Evolutionary conservation across 495 filamentous ascomycete genomes (phyloP).

Genomic region (Platismatia glauca): DNA sequence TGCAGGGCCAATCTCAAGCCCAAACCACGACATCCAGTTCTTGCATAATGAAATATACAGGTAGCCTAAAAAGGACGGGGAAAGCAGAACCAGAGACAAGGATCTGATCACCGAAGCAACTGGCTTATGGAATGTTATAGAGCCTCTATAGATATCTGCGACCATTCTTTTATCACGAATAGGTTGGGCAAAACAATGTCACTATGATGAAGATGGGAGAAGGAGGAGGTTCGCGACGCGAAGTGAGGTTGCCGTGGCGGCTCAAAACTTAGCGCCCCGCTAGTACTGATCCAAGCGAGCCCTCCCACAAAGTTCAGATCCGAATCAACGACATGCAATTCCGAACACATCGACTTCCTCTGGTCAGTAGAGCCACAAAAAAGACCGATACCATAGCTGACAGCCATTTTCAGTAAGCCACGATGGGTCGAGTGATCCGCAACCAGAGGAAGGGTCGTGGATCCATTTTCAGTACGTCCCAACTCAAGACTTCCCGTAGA

Average conservation of each 20-base stretch:
- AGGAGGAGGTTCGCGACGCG: background rate
- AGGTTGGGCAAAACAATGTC: background rate
- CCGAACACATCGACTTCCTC: background rate
- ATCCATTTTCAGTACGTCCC: conserved; percentile 88
- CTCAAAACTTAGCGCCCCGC: conserved; percentile 15
- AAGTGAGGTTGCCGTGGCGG: conserved; percentile 14
- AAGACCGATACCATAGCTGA: background rate
- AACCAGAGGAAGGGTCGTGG: conserved; percentile 98
- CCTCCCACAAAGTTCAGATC: conserved; percentile 6
- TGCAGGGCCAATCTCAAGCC: background rate
- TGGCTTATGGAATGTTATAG: background rate
- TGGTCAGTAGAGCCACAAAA: background rate
- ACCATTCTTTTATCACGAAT: background rate
- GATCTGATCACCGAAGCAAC: background rate
- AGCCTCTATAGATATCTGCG: background rate
- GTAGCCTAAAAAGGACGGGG: background rate
- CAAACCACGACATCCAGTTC: background rate
- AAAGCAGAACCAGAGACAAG: background rate
- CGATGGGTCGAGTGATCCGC: conserved; percentile 77
- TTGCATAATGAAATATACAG: background rate
- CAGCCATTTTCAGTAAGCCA: background rate
- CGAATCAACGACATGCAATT: background rate
- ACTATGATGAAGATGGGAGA: background rate
- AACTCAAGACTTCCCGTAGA: conserved; percentile 21
- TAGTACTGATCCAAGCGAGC: conserved; percentile 13